Conservation (phyloP, 2,329 filamentous ascomycete genomes). For the Nemania serpens region DNA sequence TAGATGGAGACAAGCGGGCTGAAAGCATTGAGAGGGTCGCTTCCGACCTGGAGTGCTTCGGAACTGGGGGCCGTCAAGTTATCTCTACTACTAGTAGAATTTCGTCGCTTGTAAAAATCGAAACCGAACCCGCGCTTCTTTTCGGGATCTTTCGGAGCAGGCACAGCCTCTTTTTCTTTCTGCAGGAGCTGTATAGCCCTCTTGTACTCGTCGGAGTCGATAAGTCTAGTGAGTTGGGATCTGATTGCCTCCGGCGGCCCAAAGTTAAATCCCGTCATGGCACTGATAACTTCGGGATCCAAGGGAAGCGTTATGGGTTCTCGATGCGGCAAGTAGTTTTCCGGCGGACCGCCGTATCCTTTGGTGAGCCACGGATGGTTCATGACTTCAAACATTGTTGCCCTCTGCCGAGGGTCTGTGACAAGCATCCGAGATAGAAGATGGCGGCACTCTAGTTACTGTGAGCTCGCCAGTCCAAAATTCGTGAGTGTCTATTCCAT, state of each 20-base stretch:
- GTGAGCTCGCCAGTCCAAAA: slow-evolving; percentile 44
- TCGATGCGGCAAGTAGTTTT: slow-evolving; percentile 83
- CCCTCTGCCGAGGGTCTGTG: slow-evolving; percentile 86
- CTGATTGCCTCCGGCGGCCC: slow-evolving; percentile 84
- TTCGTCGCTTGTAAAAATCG: slow-evolving; percentile 95
- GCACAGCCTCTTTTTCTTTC: slow-evolving; percentile 66
- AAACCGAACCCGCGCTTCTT: slow-evolving; percentile 87
- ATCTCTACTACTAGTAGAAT: slow-evolving; percentile 86
- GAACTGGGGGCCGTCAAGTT: slow-evolving; percentile 82
- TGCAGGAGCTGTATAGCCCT: slow-evolving; percentile 74
- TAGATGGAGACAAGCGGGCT: slow-evolving; percentile 93
- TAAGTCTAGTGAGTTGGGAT: slow-evolving; percentile 78
- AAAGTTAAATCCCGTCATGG: slow-evolving; percentile 99
- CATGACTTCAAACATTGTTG: slow-evolving; percentile 89
- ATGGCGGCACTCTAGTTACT: slow-evolving; percentile 78
- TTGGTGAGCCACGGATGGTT: slow-evolving; percentile 95
- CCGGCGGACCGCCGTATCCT: slow-evolving; percentile 82
- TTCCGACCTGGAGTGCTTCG: slow-evolving; percentile 80
- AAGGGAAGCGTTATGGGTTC: slow-evolving; percentile 86
- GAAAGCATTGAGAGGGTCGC: slow-evolving; percentile 90
- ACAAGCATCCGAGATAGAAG: slow-evolving; percentile 95
- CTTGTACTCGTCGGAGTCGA: slow-evolving; percentile 94
- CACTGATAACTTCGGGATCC: slow-evolving; percentile 80
- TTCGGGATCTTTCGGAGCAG: slow-evolving; percentile 67
- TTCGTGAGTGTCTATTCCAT: not conserved